Evolutionary conservation across 129 eudicot genomes (phyloP).

Genomic region (Centrapalus pauciflorus): DNA sequence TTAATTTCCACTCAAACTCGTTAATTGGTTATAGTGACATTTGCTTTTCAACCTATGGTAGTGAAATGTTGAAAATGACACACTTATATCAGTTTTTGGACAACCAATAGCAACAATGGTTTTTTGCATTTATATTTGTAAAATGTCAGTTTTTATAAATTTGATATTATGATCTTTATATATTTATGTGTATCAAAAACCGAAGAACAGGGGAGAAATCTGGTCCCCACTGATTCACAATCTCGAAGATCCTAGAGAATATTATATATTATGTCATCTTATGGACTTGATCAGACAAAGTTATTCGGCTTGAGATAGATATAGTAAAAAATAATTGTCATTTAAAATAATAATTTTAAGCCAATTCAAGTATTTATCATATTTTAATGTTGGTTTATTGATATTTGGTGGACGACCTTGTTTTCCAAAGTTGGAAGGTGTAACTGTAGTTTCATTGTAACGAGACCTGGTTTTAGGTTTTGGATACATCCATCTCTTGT

Average conservation of each 20-base stretch:
- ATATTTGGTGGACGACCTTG: not conserved
- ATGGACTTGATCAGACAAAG: not conserved
- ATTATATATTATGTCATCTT: not conserved
- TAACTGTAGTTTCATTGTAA: conserved; percentile 3
- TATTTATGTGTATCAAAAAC: not conserved
- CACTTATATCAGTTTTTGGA: not conserved
- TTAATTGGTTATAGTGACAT: not conserved
- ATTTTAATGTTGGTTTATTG: not conserved
- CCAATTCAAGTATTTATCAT: not conserved
- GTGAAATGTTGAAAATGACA: conserved; percentile 15
- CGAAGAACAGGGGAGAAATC: not conserved
- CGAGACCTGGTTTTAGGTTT: conserved; percentile 19
- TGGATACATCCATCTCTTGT: conserved; percentile 9
- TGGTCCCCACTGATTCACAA: not conserved
- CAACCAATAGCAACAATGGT: not conserved
- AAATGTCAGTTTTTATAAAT: too few relatives aligned
- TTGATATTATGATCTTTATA: not conserved
- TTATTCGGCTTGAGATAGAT: not conserved
- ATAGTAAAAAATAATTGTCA: not conserved
- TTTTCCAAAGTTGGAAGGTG: conserved; percentile 13
- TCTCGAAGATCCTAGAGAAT: conserved; percentile 2
- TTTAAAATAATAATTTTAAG: not conserved
- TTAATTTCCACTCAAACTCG: conserved; percentile 16
- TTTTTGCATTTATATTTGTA: not conserved
- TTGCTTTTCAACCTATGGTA: not conserved